Evolutionary conservation across 495 filamentous ascomycete species (phyloP), one percentile per base, ranked within the genome.

Genomic region (Baudoinia panamericana): DNA sequence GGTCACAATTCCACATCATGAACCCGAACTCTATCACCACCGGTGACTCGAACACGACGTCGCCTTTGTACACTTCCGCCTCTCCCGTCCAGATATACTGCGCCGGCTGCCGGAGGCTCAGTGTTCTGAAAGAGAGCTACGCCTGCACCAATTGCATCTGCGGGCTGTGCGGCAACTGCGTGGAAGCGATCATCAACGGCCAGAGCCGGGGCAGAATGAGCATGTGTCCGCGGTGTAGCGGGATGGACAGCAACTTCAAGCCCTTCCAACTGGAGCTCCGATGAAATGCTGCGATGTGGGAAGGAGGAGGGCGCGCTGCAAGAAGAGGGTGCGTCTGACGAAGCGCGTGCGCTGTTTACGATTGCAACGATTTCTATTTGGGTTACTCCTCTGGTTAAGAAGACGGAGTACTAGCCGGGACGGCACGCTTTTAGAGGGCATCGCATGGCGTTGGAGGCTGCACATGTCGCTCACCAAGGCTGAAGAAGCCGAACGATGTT

Each of bases 131-230:
- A 43, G 79, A 87, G 42, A 84, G 80, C 22, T 94, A 81, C 55
- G 86, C 86, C 10, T 94, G 86, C 60, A 93, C 85, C 0, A 85
- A 93, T 55, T 94, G 86, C 56, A 93, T 94, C 36, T 90, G 83
- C 55, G 86, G 86, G 2, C 70, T 93, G 33, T 94, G 86, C 54
- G 77, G 73, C 38, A 80, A 81, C 29, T 94, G 86, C 44, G 83
- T 93, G 13, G 75, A 81, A 46, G 75, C 81, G 47, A 70, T 90
- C 41, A 79, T 84, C 15, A 64, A 63, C 43, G 62, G 71, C 56
- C 45, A 69, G 39, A 44, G 53, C 55, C 40, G 53, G 57, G 55
- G 61, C 58, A 57, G 64, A 7, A 63, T 69, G 19, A 66, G 73
- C 43, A 75, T 73, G 45, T 82, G 77, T 56, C 77, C 77, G 15